Evolutionary conservation across 352 stramenopile species (phyloP).

Genomic region (Globisporangium viniferum): DNA sequence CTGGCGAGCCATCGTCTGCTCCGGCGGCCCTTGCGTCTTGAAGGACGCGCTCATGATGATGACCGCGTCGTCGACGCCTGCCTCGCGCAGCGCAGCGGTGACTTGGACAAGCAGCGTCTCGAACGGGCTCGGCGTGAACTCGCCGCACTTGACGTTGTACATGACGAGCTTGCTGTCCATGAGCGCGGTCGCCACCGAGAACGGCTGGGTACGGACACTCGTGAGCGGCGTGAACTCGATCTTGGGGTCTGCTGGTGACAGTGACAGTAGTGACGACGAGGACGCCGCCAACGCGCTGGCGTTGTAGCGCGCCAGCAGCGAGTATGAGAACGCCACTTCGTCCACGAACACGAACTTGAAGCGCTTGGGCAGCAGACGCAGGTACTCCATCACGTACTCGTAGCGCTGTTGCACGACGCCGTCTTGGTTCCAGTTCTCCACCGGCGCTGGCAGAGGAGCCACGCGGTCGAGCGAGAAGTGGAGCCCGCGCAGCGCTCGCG

Average conservation of each 20-base stretch:
- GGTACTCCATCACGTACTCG: not conserved
- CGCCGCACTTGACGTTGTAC: not conserved
- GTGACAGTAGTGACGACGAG: not conserved
- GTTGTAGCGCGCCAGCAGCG: not conserved
- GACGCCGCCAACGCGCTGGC: not conserved
- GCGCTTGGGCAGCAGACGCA: constrained; percentile 4
- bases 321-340: constrained; percentile 1
- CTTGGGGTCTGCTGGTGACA: not conserved
- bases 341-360: constrained; percentile 2
- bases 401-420: not conserved
- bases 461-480: constrained; percentile 2
- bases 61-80: not conserved
- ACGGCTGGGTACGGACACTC: not conserved
- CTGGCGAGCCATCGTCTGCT: not conserved
- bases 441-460: not conserved
- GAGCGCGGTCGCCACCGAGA: not conserved
- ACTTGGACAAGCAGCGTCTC: not conserved
- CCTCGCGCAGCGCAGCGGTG: not conserved
- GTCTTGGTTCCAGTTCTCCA: not conserved
- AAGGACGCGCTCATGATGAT: not conserved
- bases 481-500: not conserved
- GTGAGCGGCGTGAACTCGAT: not conserved
- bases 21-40: not conserved
- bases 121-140: not conserved
- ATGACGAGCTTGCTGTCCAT: not conserved